phyloP scores from a whole-genome alignment of 164 flowering plant species.

The Euptelea pleiosperma region DNA sequence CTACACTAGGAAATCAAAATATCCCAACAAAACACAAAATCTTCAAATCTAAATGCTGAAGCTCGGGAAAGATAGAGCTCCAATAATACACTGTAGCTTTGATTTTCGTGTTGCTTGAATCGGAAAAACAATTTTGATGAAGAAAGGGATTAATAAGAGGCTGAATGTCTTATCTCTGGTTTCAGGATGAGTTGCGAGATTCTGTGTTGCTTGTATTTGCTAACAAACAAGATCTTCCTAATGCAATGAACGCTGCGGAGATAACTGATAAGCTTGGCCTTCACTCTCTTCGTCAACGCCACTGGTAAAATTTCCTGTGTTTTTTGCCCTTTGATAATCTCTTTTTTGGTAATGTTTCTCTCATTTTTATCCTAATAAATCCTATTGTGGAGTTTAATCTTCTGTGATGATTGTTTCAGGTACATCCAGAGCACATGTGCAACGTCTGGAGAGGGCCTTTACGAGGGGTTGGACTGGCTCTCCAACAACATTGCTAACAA shows the following conservation, averaged over 20 bases:
- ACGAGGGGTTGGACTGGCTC: slow-evolving; percentile 97
- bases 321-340: background rate
- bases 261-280: slow-evolving; percentile 97
- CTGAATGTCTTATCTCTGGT: slow-evolving; percentile 4
- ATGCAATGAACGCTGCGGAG: slow-evolving; percentile 99
- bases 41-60: no score
- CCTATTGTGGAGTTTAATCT: background rate
- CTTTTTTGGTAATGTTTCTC: background rate
- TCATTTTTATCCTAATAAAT: background rate
- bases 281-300: slow-evolving; percentile 95
- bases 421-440: slow-evolving; percentile 99
- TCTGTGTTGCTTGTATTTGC: slow-evolving; percentile 98
- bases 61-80: no score
- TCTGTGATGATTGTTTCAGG: slow-evolving; percentile 40
- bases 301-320: slow-evolving; percentile 52
- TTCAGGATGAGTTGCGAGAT: slow-evolving; percentile 95
- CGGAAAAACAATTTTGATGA: no score
- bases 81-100: no score
- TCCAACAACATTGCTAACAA: slow-evolving; percentile 94
- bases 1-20: no score
- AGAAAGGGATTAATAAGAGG: no score
- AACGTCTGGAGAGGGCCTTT: slow-evolving; percentile 93
- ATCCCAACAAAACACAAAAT: no score
- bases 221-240: slow-evolving; percentile 99
- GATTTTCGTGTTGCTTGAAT: no score